phyloP scores from a whole-genome alignment of 2,329 filamentous ascomycete genomes.

The Alternaria gansuensis region DNA sequence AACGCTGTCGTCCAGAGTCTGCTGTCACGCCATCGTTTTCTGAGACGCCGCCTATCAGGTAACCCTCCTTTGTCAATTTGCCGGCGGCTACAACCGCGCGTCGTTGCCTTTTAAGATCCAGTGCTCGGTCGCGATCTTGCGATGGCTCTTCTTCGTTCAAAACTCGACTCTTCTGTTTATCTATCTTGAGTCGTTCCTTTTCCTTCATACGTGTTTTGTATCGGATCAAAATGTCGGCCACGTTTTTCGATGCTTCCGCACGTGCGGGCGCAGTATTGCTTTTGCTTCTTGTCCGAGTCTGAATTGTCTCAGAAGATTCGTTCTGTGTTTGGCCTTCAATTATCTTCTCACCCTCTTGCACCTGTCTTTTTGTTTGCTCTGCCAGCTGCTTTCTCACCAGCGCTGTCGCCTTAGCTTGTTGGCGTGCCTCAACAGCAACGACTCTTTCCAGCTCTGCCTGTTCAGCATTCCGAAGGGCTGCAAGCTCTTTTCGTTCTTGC shows the following conservation, averaged over 20 bases:
- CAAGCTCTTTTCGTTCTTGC: not conserved
- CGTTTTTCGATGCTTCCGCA: not conserved
- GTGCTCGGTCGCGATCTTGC: not conserved
- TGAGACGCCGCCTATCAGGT: not conserved
- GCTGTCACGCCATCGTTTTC: not conserved
- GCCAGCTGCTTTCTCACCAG: not conserved
- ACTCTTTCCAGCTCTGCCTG: not conserved
- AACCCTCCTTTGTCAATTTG: slow-evolving; percentile 1
- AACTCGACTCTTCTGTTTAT: not conserved
- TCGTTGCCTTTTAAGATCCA: not conserved
- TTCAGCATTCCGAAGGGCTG: not conserved
- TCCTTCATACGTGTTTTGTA: not conserved
- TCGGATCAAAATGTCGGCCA: not conserved
- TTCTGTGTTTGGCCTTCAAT: not conserved
- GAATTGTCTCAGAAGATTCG: not conserved
- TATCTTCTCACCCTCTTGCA: not conserved
- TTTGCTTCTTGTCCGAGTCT: not conserved
- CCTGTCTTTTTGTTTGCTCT: not conserved
- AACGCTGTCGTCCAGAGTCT: not conserved
- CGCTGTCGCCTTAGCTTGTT: not conserved
- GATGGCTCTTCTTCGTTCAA: not conserved
- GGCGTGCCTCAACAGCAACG: not conserved
- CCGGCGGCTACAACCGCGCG: not conserved
- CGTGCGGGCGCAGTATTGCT: not conserved
- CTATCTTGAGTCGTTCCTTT: not conserved